phyloP scores from a whole-genome alignment of 2,329 filamentous ascomycete species.

The Verticillium isaacii region DNA sequence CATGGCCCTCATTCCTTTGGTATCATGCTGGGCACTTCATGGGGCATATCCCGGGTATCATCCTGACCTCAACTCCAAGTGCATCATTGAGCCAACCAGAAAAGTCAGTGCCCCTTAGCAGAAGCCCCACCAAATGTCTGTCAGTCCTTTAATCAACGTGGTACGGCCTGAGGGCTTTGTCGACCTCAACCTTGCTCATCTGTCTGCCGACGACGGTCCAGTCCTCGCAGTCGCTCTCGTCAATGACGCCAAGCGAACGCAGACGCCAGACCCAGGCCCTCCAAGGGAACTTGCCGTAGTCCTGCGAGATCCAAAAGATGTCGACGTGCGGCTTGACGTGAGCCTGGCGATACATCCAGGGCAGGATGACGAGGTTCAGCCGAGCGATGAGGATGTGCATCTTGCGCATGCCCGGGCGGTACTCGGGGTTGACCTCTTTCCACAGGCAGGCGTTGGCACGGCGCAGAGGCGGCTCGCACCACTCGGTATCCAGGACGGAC shows the following conservation, averaged over 20 bases:
- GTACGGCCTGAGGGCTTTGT: not conserved
- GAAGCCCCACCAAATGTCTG: not conserved
- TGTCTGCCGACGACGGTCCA: constrained; percentile 4
- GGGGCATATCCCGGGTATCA: too few species aligned
- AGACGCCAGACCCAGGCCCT: constrained; percentile 6
- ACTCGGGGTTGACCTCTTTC: constrained; percentile 2
- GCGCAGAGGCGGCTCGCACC: constrained; percentile 5
- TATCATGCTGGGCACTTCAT: too few species aligned
- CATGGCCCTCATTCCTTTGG: too few species aligned
- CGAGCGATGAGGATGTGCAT: constrained; percentile 7
- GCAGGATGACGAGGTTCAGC: constrained; percentile 4
- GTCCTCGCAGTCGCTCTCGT: not conserved
- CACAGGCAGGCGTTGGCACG: constrained; percentile 5
- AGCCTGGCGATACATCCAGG: constrained; percentile 7
- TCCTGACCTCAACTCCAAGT: not conserved
- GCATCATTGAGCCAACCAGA: too few species aligned
- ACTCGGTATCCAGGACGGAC: not conserved
- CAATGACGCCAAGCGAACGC: constrained; percentile 5
- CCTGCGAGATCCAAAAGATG: constrained; percentile 5
- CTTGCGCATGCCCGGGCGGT: constrained; percentile 1
- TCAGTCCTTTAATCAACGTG: not conserved
- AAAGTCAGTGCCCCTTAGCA: not conserved
- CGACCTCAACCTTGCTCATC: not conserved
- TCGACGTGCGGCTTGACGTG: not conserved
- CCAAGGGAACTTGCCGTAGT: constrained; percentile 8